Base-by-base conservation (phyloP, 2,329 filamentous ascomycete species). In the Claviceps sp. region DNA sequence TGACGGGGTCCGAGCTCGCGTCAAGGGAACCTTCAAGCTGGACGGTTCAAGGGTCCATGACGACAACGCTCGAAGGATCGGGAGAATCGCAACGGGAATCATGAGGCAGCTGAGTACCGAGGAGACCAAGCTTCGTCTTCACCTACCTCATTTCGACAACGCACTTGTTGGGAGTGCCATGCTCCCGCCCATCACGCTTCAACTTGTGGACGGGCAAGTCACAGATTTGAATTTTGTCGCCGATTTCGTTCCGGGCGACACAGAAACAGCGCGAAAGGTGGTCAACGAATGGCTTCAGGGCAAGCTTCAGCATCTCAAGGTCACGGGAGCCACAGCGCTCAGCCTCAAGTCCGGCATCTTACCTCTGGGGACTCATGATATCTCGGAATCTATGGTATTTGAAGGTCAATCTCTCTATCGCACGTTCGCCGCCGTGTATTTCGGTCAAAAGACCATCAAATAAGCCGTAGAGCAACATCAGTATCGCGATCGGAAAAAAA, bases 261-360 rank as follows among this genome's bases (percentile, higher is more conserved):
- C 87, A 14, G 81, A 89, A 51, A 84, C 83, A 5, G 81, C 96
- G 59, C 83, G 87, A 54, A 78, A 77, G 54, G 78, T 97, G 56
- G 88, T 87, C 47, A 88, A 93, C 64, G 86, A 95, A 65, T 97
- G 88, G 83, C 71, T 98, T 55, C 82, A 86, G 51, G 89, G 90
- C 41, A 83, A 81, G 51, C 72, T 97, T 53, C 77, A 81, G 11
- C 74, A 77, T 52, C 70, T 98, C 53, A 80, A 78, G 55, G 72
- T 97, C 14, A 75, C 82, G 51, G 91, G 85, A 44, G 85, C 84
- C 61, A 84, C 88, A 26, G 72, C 83, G 41, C 73, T 97, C 40
- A 75, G 76, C 37, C 69, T 97, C 52, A 88, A 82, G 65, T 86
- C 89, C 47, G 91, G 93, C 24, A 68, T 95, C 48, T 71, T 97